phyloP scores from a whole-genome alignment of 2,329 filamentous ascomycete genomes.

The Alternaria brassicae region DNA sequence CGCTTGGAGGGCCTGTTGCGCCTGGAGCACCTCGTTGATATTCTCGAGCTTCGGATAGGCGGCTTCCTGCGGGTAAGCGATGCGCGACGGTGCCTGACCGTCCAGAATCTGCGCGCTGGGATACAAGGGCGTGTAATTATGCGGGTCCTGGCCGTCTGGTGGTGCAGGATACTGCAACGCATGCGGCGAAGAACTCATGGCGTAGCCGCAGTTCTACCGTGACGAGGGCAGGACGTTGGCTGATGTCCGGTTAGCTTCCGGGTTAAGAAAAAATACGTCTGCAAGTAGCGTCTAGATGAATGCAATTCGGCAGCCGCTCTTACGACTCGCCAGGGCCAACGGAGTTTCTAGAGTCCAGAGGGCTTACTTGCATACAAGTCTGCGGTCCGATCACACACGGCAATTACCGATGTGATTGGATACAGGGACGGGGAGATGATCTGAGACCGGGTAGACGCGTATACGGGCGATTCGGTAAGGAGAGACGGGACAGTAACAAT shows the following conservation, averaged over 20 bases:
- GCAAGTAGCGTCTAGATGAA: slow-evolving; percentile 8
- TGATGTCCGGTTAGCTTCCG: slow-evolving; percentile 19
- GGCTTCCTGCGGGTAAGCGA: slow-evolving; percentile 32
- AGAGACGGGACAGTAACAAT: not conserved
- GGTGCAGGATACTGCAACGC: slow-evolving; percentile 29
- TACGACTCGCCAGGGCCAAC: too few species aligned
- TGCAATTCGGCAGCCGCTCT: too few species aligned
- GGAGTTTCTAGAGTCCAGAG: not conserved
- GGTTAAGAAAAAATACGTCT: not conserved
- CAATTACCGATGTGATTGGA: slow-evolving; percentile 3
- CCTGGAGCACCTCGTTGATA: slow-evolving; percentile 47
- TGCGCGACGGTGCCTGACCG: slow-evolving; percentile 22
- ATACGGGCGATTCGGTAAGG: not conserved
- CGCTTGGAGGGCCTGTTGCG: slow-evolving; percentile 46
- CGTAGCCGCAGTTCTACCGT: slow-evolving; percentile 24
- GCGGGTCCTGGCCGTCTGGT: slow-evolving; percentile 30
- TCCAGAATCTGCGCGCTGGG: slow-evolving; percentile 16
- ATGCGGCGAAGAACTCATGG: slow-evolving; percentile 19
- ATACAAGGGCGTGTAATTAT: slow-evolving; percentile 45
- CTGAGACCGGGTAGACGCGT: not conserved
- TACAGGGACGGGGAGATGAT: not conserved
- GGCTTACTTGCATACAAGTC: not conserved
- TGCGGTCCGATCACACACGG: slow-evolving; percentile 15
- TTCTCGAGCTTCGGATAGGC: slow-evolving; percentile 47
- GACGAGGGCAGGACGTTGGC: slow-evolving; percentile 16